A percentile compares a stretch with the other conserved stretches of the same genome.
Conservation (phyloP, 192 early-diverging fungal species). For the Umbelopsis sp. region DNA sequence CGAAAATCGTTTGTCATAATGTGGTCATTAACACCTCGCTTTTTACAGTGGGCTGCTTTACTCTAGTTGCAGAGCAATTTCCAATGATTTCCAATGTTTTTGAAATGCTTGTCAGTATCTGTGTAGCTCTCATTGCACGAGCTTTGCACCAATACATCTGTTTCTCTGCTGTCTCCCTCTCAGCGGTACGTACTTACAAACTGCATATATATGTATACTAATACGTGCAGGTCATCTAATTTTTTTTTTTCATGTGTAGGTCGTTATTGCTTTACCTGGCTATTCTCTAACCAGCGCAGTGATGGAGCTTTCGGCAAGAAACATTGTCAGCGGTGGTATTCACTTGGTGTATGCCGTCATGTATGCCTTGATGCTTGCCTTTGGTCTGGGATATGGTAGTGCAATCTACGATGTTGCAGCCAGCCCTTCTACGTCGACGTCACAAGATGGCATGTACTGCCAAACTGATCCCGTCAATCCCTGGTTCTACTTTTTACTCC, state of each 20-base stretch:
- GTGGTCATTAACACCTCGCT: conserved; percentile 46
- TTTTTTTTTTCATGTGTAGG: background rate
- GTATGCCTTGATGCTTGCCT: conserved; percentile 77
- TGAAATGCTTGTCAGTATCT: conserved; percentile 67
- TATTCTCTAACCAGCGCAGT: conserved; percentile 81
- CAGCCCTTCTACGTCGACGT: background rate
- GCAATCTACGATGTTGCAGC: conserved; percentile 36
- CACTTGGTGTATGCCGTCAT: conserved; percentile 82
- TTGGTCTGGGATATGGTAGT: conserved; percentile 61
- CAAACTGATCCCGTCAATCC: conserved; percentile 28
- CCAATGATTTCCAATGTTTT: conserved; percentile 70
- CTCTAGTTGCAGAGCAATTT: conserved; percentile 64
- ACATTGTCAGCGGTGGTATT: conserved; percentile 86
- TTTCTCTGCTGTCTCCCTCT: conserved; percentile 62
- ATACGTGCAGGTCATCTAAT: background rate
- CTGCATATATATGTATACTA: background rate
- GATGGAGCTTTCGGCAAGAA: conserved; percentile 86
- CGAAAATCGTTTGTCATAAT: conserved; percentile 29
- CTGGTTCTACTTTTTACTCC: conserved; percentile 46
- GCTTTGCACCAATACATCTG: conserved; percentile 63
- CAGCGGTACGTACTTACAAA: conserved; percentile 42
- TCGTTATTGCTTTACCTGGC: conserved; percentile 69
- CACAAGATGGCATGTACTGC: conserved; percentile 28
- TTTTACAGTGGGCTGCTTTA: conserved; percentile 63
- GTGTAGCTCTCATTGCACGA: conserved; percentile 63